These are phyloP conservation scores for Echeveria elegans DNA, from an alignment of 164 flowering plant species.

Conservation along the genomic window DNA sequence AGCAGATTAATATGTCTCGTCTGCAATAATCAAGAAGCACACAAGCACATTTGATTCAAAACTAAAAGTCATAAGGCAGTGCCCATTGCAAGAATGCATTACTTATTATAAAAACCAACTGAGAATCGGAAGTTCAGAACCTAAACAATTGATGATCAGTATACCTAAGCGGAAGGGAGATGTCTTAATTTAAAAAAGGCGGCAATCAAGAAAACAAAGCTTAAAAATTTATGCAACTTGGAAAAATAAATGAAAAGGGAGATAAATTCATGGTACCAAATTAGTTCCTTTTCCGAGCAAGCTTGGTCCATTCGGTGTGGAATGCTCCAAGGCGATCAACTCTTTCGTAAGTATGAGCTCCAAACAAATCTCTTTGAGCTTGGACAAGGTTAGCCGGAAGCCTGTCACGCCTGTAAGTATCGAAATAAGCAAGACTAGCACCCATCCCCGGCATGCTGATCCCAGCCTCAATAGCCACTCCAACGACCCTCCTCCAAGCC, in stretches of 20 bases:
- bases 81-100: not conserved
- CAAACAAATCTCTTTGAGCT: constrained; percentile 52
- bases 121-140: not conserved
- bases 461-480: constrained; percentile 36
- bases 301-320: constrained; percentile 49
- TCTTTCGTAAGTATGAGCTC: constrained; percentile 48
- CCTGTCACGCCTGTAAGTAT: constrained; percentile 39
- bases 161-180: not conserved
- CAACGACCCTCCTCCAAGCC: constrained; percentile 47
- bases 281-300: constrained; percentile 21
- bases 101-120: not conserved
- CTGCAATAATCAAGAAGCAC: too few species aligned
- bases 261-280: not conserved
- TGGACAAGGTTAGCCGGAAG: constrained; percentile 46
- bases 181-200: not conserved
- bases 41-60: not conserved
- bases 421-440: constrained; percentile 43
- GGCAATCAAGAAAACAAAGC: not conserved
- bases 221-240: not conserved
- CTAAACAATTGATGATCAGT: not conserved
- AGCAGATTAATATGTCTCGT: too few species aligned
- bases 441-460: constrained; percentile 46
- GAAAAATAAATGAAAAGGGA: not conserved
- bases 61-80: not conserved
- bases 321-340: constrained; percentile 34